Base-by-base conservation (phyloP, 371 early-diverging fungal genomes). In the Saksenaea vasiformis region DNA sequence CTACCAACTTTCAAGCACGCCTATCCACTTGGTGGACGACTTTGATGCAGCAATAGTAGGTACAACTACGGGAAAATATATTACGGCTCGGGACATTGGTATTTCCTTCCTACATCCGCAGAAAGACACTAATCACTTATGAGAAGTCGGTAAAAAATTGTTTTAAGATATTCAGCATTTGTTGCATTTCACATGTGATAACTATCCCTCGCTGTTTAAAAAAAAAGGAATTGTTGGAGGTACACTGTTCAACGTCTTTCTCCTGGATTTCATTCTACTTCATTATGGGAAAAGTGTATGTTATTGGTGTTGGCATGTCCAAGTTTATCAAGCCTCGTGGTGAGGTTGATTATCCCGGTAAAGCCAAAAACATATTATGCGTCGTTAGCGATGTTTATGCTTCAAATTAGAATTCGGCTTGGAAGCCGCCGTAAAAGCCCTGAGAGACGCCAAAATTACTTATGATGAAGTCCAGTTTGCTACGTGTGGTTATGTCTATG, bases 351-450 rank as follows among this genome's bases (percentile, higher is more conserved):
- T 85, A 86, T 62, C 83, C 85, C 35, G 85, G 85, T 85, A 82
- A 35, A 22, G 53, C n/a, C 2, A n/a, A 19, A 0, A 44, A 4
- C 39, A 39, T 39, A 14, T 2, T 3, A n/a, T 11, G n/a, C 39
- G n/a, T 19, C 10, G 9, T 26, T 1, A 14, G 17, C 10, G 9
- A 17, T 22, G 11, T 22, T 47, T 22, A 22, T 47, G 9, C 24
- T 47, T 9, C 22, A 5, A 47, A 10, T 22, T 68, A 88, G 91
- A 90, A 55, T 84, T 88, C 62, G 89, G 80, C n/a, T 79, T 85
- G 58, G 90, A 93, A 68, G 90, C 92, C 47, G 78, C 83, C 28
- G 82, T 88, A 39, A 91, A 91, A 77, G 92, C 93, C 10, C 74
- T 93, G 43, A 76, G 88, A 44, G 93, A 91, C 74, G 84, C 85